phyloP scores from a whole-genome alignment of 306 rosid genomes.

The Delonix regia region DNA sequence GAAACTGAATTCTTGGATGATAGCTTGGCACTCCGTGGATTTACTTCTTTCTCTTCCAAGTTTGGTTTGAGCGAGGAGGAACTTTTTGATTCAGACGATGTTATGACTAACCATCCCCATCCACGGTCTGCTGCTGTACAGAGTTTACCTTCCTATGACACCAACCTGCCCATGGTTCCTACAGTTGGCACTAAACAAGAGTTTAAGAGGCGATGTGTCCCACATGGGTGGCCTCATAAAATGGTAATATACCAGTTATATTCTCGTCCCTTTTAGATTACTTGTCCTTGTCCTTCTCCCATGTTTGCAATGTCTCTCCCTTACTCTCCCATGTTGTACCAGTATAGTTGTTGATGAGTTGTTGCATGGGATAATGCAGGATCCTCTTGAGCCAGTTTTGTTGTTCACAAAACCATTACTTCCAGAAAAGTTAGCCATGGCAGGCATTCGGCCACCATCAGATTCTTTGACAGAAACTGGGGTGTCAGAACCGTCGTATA shows the following conservation, averaged over 20 bases:
- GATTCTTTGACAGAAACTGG: constrained; percentile 56
- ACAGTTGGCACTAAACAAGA: constrained; percentile 67
- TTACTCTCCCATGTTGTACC: no score
- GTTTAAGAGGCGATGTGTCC: constrained; percentile 65
- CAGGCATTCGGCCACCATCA: constrained; percentile 69
- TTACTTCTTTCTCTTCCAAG: constrained; percentile 47
- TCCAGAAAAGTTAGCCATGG: constrained; percentile 84
- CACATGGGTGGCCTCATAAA: constrained; percentile 92
- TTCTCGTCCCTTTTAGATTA: neutral
- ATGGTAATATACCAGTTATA: constrained; percentile 50
- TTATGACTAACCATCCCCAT: constrained; percentile 57
- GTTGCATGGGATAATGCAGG: constrained; percentile 61
- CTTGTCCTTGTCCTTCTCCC: neutral
- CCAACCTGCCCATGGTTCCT: constrained; percentile 58
- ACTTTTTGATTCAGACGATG: constrained; percentile 75
- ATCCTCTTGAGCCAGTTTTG: constrained; percentile 89
- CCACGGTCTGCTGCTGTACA: constrained; percentile 53
- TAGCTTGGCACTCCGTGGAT: constrained; percentile 45
- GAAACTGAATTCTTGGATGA: constrained; percentile 56
- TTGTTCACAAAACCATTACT: constrained; percentile 80
- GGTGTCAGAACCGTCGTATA: constrained; percentile 53
- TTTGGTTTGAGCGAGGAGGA: constrained; percentile 66
- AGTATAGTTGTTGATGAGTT: constrained; percentile 33
- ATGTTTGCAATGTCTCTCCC: neutral
- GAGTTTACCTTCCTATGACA: constrained; percentile 53